Evolutionary conservation across 2,329 filamentous ascomycete species (phyloP), one percentile per base, ranked within the genome.

Genomic region (Penicillium brevicompactum): DNA sequence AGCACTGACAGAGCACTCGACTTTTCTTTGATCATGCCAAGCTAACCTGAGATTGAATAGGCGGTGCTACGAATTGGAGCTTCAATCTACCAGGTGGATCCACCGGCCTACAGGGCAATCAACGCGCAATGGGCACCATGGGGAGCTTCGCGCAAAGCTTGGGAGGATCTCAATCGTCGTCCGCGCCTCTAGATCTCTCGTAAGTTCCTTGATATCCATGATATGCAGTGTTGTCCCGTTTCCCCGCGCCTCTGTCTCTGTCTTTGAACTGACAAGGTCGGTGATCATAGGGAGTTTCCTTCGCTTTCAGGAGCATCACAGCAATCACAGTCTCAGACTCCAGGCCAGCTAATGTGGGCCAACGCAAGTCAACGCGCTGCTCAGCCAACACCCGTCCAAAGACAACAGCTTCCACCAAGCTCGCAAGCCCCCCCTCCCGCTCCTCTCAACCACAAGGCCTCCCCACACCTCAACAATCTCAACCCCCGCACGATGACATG

Each of bases 251-350:
- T 38, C 49, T 37, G 34, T 43, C 31, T 40, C n/a, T 34, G 30
- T 51, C 45, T 51, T 42, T 21, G 51, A 47, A 37, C 56, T 65
- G 49, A 62, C 56, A n/a, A 46, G 41, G 37, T 50, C 57, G 49
- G 47, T 54, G 52, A 48, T 55, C 53, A 44, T 54, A 87, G 84
- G 67, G 84, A 87, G 67, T 87, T 87, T 54, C 84, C 84, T 45
- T 84, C 82, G 10, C 73, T 87, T 63, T 85, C 83, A 43, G 81
- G 82, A 53, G 78, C 80, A 16, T 78, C 83, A 31, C 82, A 84
- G 67, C 76, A 81, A 60, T 79, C 82, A 53, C 81, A 79, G 53
- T 67, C 74, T 40, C 73, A 82, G 61, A 82, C 78, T 55, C 79
- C 79, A 46, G 74, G 79, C 45, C 78, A 82, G 73, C 73, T 82